Percentiles rank a stretch among this genome's conserved stretches.
phyloP scores from a whole-genome alignment of 106 monocot species.

The Xerophyta viscosa region DNA sequence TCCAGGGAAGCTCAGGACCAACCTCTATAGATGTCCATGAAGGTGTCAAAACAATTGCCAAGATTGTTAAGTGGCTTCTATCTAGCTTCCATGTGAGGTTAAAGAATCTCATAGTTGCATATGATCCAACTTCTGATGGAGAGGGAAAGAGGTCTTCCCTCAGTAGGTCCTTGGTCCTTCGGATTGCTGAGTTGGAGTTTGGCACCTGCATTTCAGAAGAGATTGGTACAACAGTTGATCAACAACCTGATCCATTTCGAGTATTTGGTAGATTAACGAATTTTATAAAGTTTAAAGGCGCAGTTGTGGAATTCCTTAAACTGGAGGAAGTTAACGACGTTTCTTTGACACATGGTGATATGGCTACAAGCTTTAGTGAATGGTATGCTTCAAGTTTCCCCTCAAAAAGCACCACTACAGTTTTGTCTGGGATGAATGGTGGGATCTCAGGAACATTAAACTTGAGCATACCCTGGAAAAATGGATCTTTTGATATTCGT shows the following conservation, averaged over 20 bases:
- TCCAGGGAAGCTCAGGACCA: constrained; percentile 13
- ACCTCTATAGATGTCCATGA: constrained; percentile 63
- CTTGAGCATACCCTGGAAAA: constrained; percentile 92
- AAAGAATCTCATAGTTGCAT: constrained; percentile 74
- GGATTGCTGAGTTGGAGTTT: constrained; percentile 75
- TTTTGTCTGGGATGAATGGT: constrained; percentile 49
- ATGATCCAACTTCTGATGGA: constrained; percentile 48
- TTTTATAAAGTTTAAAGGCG: constrained; percentile 75
- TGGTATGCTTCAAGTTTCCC: constrained; percentile 14
- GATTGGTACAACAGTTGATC: not conserved
- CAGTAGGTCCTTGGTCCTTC: constrained; percentile 49
- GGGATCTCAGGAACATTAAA: constrained; percentile 80
- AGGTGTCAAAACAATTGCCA: constrained; percentile 92
- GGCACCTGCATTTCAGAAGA: constrained; percentile 76
- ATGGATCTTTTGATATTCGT: constrained; percentile 64
- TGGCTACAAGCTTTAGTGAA: constrained; percentile 24
- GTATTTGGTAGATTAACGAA: constrained; percentile 67
- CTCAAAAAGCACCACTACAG: constrained; percentile 17
- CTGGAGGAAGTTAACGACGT: constrained; percentile 33
- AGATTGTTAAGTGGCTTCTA: constrained; percentile 82
- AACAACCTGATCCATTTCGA: constrained; percentile 19
- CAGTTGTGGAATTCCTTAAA: constrained; percentile 61
- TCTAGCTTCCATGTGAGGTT: constrained; percentile 79
- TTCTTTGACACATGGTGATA: constrained; percentile 3
- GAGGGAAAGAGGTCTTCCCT: constrained; percentile 20